phyloP scores from a whole-genome alignment of 2,329 filamentous ascomycete genomes.

The Zymoseptoria passerinii region DNA sequence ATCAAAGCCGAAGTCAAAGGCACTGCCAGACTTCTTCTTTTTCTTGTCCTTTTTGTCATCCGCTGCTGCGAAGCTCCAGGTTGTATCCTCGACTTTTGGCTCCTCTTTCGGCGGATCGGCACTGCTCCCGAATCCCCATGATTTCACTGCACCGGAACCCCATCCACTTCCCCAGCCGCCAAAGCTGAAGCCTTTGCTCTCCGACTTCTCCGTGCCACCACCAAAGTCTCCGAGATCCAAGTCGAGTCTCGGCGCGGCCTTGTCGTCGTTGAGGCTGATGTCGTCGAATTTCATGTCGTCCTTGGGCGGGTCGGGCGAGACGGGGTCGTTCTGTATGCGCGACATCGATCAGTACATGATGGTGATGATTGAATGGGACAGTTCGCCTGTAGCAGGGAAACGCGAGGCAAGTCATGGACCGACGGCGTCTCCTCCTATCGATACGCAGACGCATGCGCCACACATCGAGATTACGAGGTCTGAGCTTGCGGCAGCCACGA shows the following conservation, averaged over 20 bases:
- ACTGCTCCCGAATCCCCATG: slow-evolving; percentile 30
- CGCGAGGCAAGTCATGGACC: background rate
- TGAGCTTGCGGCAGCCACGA: slow-evolving; percentile 17
- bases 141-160: slow-evolving; percentile 20
- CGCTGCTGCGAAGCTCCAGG: slow-evolving; percentile 25
- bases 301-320: slow-evolving; percentile 11
- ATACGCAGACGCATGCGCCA: slow-evolving; percentile 11
- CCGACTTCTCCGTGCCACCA: slow-evolving; percentile 17
- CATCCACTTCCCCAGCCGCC: slow-evolving; percentile 29
- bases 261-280: slow-evolving; percentile 39
- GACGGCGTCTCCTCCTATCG: slow-evolving; percentile 13
- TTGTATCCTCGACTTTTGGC: slow-evolving; percentile 18
- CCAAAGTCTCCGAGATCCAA: slow-evolving; percentile 35
- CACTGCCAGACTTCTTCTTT: slow-evolving; percentile 29
- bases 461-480: slow-evolving; percentile 27
- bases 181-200: slow-evolving; percentile 26
- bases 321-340: slow-evolving; percentile 22
- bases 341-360: slow-evolving; percentile 8
- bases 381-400: background rate
- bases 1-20: slow-evolving; percentile 27
- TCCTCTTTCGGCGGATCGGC: slow-evolving; percentile 18
- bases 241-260: slow-evolving; percentile 39
- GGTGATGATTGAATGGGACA: background rate
- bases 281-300: slow-evolving; percentile 39
- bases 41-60: slow-evolving; percentile 26